Percentiles rank a stretch among this genome's conserved stretches.
Evolutionary conservation across 1,284 basidiomycete species (phyloP).

Genomic region (Schizopora paradoxa): DNA sequence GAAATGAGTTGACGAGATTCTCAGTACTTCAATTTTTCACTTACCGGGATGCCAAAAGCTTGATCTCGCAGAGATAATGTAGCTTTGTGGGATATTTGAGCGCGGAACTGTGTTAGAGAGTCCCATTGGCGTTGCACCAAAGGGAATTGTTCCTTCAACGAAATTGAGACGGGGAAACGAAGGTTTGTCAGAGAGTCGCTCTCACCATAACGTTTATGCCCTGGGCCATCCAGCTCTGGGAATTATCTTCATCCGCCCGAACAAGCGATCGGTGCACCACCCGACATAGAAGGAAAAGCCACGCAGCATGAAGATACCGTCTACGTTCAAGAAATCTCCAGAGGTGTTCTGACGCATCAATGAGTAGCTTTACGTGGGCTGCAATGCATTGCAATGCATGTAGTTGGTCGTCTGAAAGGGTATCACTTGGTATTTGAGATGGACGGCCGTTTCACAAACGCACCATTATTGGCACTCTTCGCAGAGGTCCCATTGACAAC

Average conservation of each 20-base stretch:
- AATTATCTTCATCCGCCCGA: conserved; percentile 53
- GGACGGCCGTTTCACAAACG: not conserved
- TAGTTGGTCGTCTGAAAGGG: conserved; percentile 64
- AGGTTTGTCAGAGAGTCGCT: too few relatives aligned
- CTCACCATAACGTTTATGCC: conserved; percentile 64
- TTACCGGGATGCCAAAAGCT: conserved; percentile 43
- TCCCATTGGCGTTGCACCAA: conserved; percentile 90
- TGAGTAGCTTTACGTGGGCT: conserved; percentile 80
- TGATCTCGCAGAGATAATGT: conserved; percentile 66
- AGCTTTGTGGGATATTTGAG: conserved; percentile 80
- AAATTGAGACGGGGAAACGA: conserved; percentile 13
- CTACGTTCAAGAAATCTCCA: conserved; percentile 81
- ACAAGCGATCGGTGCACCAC: conserved; percentile 70
- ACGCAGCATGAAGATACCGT: conserved; percentile 75
- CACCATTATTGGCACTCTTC: conserved; percentile 5
- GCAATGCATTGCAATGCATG: conserved; percentile 70
- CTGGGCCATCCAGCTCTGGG: conserved; percentile 52
- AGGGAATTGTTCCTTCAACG: conserved; percentile 66
- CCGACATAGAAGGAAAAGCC: conserved; percentile 81
- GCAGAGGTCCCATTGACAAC: conserved; percentile 32
- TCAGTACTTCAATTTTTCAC: conserved; percentile 18
- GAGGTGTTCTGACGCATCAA: conserved; percentile 85
- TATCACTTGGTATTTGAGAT: conserved; percentile 10
- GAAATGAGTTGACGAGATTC: conserved; percentile 11
- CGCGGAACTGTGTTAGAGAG: conserved; percentile 72